Base-by-base conservation (phyloP, 768 basidiomycete genomes). In the Lactifluus pinguis region DNA sequence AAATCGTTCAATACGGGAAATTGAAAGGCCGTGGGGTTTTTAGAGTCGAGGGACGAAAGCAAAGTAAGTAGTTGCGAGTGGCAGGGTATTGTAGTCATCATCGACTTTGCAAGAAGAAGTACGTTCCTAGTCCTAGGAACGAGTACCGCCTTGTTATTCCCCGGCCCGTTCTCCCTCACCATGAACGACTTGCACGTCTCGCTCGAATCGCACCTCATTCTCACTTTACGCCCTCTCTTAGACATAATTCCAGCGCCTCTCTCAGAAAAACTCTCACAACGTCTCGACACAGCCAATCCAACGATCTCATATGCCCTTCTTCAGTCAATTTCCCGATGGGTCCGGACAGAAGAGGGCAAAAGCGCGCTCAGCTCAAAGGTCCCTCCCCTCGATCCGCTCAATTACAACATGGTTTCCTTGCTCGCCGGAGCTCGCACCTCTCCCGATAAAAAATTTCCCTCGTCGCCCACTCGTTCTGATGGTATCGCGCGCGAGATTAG, bases 371-470 rank as follows among this genome's bases (percentile, higher is more conserved):
- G 68, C 13, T 66, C 70, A 52, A 74, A 82, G 54, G 66, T 74
- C 6, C 77, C 77, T 10, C 71, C 76, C 1, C 74, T 90, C 50
- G 72, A 83, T 59, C 74, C 82, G 5, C 72, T 73, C 21, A 75
- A 79, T 14, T 92, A 88, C 69, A 74, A 78, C 6, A 90, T 89
- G 83, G 74, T 90, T 42, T 74, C 88, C 19, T 75, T 93, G 39
- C 81, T 93, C 6, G 89, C 91, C 15, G 90, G 90, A 41, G 79
- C 85, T 6, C 81, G 78, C 48, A 85, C 89, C n/a, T 89, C 88
- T 6, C 90, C 90, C 21, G 83, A 87, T 60, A 81, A 86, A 56
- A 83, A 77, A 39, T 87, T 89, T 61, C 83, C 83, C 36, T 65
- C 73, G 9, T 4, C 77, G 75, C 25, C 78, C 76, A 21, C 73